Conservation (phyloP, 768 basidiomycete species). For the Tulasnella sp. region DNA sequence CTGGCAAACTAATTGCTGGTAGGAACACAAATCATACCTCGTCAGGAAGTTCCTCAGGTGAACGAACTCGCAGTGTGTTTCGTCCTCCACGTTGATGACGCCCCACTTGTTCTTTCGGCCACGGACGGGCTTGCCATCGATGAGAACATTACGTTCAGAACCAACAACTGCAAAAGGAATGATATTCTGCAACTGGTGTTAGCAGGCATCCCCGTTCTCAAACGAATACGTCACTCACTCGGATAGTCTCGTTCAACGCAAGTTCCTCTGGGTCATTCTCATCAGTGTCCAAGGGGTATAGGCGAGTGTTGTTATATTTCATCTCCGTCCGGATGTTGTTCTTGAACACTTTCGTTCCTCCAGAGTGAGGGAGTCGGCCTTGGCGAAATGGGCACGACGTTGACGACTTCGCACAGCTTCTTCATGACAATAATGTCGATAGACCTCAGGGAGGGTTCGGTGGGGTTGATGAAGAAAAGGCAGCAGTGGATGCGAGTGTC, state of each 20-base stretch:
- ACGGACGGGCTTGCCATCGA: too few species aligned
- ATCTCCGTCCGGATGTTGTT: constrained; percentile 93
- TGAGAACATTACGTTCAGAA: constrained; percentile 86
- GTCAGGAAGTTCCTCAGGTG: too few species aligned
- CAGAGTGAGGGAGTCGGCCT: constrained; percentile 86
- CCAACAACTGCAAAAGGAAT: constrained; percentile 97
- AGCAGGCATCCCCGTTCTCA: background rate
- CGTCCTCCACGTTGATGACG: too few species aligned
- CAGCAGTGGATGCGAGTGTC: constrained; percentile 99
- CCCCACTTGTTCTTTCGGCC: too few species aligned
- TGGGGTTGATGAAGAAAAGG: constrained; percentile 97
- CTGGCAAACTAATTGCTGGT: too few species aligned
- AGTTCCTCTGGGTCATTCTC: constrained; percentile 91
- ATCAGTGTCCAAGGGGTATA: constrained; percentile 96
- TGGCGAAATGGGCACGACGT: constrained; percentile 98
- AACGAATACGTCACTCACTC: constrained; percentile 46
- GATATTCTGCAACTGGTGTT: constrained; percentile 52
- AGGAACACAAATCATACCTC: too few species aligned
- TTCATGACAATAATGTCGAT: constrained; percentile 99
- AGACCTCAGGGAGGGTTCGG: constrained; percentile 97
- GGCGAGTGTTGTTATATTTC: constrained; percentile 79
- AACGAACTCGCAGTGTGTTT: too few species aligned
- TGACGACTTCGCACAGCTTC: constrained; percentile 97
- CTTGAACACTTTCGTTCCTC: constrained; percentile 95
- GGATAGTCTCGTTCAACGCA: constrained; percentile 80